Evolutionary conservation across 2,329 filamentous ascomycete species (phyloP).

Genomic region (Pyrenophora teres): DNA sequence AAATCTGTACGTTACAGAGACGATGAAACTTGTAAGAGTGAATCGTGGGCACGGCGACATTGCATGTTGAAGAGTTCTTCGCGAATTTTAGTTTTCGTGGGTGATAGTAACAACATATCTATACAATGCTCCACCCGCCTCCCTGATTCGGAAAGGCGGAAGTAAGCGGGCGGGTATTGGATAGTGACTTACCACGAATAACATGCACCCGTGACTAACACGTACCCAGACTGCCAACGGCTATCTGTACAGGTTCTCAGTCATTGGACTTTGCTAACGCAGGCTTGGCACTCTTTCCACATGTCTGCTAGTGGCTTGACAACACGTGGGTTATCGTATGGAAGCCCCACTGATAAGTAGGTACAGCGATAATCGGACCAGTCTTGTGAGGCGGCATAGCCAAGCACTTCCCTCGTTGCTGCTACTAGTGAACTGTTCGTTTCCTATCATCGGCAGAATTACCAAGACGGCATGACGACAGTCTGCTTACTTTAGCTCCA

Average conservation of each 20-base stretch:
- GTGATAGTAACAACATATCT: no score
- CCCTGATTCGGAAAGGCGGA: no score
- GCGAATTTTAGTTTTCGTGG: no score
- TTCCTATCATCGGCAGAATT: conserved; percentile 3
- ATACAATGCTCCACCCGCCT: no score
- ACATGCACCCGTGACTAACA: conserved; percentile 1
- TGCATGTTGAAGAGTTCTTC: no score
- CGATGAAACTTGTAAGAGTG: no score
- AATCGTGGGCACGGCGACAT: no score
- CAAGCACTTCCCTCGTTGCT: conserved; percentile 1
- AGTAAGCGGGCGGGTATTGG: background rate
- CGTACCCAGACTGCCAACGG: background rate
- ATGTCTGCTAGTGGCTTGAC: conserved; percentile 6
- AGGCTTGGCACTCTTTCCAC: conserved; percentile 11
- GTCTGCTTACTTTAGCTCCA: conserved; percentile 5
- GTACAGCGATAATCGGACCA: background rate
- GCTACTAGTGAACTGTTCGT: conserved; percentile 1
- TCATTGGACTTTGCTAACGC: background rate
- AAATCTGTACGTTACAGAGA: no score
- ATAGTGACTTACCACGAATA: background rate
- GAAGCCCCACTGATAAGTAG: conserved; percentile 18
- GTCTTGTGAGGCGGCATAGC: conserved; percentile 1
- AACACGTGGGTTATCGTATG: conserved; percentile 9
- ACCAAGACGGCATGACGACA: conserved; percentile 9
- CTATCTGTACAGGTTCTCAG: background rate